phyloP scores from a whole-genome alignment of 345 rosid species.

The Gossypium bickii region DNA sequence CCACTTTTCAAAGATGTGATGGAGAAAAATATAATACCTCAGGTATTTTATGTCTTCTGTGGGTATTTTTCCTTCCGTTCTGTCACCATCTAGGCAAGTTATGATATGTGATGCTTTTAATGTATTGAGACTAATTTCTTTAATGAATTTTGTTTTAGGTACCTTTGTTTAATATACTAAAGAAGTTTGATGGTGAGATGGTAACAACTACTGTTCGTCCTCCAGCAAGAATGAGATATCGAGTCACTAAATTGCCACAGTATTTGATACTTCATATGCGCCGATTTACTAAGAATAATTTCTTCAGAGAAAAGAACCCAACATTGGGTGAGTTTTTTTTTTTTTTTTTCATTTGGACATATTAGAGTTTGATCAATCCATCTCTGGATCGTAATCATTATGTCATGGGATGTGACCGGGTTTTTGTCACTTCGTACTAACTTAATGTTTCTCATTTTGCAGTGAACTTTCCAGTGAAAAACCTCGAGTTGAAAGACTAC shows the following conservation, averaged over 20 bases:
- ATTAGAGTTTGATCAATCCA: neutral
- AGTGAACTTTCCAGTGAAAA: slow-evolving; percentile 98
- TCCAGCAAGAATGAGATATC: slow-evolving; percentile 82
- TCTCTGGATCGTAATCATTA: neutral
- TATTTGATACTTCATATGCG: slow-evolving; percentile 91
- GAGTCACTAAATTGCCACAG: slow-evolving; percentile 66
- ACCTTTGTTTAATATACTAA: slow-evolving; percentile 78
- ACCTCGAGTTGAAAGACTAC: slow-evolving; percentile 84
- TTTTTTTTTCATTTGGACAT: neutral
- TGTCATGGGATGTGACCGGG: neutral
- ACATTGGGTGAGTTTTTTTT: slow-evolving; percentile 61
- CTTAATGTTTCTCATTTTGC: slow-evolving; percentile 19
- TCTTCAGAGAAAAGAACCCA: slow-evolving; percentile 93
- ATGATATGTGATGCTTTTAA: neutral
- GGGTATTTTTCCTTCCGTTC: neutral
- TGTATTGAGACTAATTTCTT: neutral
- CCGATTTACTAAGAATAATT: slow-evolving; percentile 86
- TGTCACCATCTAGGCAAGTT: neutral
- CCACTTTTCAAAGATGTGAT: slow-evolving; percentile 96
- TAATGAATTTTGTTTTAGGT: slow-evolving; percentile 45
- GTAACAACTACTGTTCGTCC: slow-evolving; percentile 94
- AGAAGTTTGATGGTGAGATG: slow-evolving; percentile 92
- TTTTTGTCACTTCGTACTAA: neutral
- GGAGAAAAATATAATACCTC: slow-evolving; percentile 99
- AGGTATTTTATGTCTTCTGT: slow-evolving; percentile 39